These are phyloP conservation scores for Mimosa pudica DNA, from an alignment of 306 rosid genomes.

Conservation along the genomic window DNA sequence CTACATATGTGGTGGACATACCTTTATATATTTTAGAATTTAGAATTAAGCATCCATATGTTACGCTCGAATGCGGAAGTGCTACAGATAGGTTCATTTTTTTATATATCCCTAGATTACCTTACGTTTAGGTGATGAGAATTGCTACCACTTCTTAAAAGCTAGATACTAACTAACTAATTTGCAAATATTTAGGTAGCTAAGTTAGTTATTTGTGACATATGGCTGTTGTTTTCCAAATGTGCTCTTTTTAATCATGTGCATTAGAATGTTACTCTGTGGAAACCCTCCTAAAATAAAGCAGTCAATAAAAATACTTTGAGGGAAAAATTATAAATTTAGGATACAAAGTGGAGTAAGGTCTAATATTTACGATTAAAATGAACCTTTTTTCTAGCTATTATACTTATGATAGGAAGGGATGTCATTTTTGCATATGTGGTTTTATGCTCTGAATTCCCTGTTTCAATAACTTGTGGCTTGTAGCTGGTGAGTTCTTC, in stretches of 20 bases:
- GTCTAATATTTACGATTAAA: not conserved
- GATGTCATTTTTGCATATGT: not conserved
- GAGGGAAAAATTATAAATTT: too few species aligned
- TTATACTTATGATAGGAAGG: too few species aligned
- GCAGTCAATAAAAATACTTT: too few species aligned
- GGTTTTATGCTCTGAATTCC: constrained; percentile 10
- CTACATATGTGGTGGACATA: too few species aligned
- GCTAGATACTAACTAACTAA: too few species aligned
- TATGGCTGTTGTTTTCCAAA: not conserved
- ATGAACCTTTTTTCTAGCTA: not conserved
- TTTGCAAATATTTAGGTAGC: too few species aligned
- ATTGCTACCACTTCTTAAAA: not conserved
- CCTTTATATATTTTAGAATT: too few species aligned
- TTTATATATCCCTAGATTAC: not conserved
- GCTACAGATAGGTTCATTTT: constrained; percentile 46
- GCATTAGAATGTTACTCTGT: too few species aligned
- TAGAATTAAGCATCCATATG: constrained; percentile 6
- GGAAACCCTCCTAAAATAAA: too few species aligned
- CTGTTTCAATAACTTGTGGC: not conserved
- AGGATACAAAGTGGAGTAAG: too few species aligned
- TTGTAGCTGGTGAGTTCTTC: constrained; percentile 71
- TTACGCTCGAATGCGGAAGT: constrained; percentile 55
- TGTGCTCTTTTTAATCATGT: too few species aligned
- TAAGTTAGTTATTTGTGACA: not conserved
- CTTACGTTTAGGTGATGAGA: not conserved